A percentile compares a stretch with the other conserved stretches of the same genome.
phyloP scores from a whole-genome alignment of 768 basidiomycete genomes.

The Leccinellum luteum region DNA sequence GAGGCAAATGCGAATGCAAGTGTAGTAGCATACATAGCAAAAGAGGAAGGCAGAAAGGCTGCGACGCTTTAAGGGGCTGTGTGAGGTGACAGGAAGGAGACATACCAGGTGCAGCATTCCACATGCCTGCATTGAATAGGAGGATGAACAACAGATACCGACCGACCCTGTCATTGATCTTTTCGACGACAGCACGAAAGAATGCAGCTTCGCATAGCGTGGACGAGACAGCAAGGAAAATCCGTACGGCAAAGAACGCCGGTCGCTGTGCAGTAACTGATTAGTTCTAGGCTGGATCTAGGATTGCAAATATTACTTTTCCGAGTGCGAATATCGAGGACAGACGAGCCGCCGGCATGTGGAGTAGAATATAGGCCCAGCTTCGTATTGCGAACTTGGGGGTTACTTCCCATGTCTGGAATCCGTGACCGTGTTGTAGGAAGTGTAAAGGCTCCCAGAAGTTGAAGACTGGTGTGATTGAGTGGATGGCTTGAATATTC shows the following conservation, averaged over 20 bases:
- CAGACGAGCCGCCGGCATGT: conserved; percentile 64
- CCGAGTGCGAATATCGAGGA: conserved; percentile 56
- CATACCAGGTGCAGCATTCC: conserved; percentile 82
- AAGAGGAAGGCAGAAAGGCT: conserved; percentile 95
- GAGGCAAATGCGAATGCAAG: conserved; percentile 74
- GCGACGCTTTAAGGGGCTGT: conserved; percentile 13
- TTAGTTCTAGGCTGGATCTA: conserved; percentile 8
- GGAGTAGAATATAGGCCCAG: conserved; percentile 89
- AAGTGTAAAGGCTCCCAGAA: conserved; percentile 99
- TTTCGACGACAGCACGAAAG: conserved; percentile 76
- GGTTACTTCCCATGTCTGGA: conserved; percentile 98
- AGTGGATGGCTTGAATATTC: not conserved
- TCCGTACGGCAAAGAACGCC: conserved; percentile 86
- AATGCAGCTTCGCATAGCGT: conserved; percentile 78
- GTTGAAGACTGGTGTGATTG: conserved; percentile 78
- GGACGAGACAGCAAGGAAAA: conserved; percentile 70
- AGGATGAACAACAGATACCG: conserved; percentile 92
- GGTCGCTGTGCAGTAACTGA: conserved; percentile 54
- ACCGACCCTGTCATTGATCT: conserved; percentile 85
- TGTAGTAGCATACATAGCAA: conserved; percentile 87
- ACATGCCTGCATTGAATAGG: conserved; percentile 89
- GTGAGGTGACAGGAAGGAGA: not conserved
- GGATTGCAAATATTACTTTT: conserved; percentile 54
- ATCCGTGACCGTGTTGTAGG: conserved; percentile 78
- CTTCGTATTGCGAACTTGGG: conserved; percentile 90